Evolutionary conservation across 2,329 filamentous ascomycete genomes (phyloP), one percentile per base, ranked within the genome.

Genomic region (Xylariaceae sp.): DNA sequence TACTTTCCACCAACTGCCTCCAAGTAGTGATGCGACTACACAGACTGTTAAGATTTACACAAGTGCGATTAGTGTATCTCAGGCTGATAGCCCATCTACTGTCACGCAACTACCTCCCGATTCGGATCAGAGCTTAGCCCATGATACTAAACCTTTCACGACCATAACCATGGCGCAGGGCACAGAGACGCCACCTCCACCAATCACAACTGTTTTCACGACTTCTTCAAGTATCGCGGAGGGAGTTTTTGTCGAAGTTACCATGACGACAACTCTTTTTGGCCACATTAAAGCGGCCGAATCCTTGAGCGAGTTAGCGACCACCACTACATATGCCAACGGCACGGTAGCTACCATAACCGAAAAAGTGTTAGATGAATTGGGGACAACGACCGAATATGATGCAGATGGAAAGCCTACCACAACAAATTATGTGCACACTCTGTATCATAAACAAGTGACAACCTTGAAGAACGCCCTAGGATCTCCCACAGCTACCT

Each of bases 401-500:
- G 63, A 66, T 48, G n/a, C 47, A 3, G 3, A 51, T 17, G 67
- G 68, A 16, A 53, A 56, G 0, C 61, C 65, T 14, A 68, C 62
- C 1, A 45, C 19, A 6, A 67, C 64, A n/a, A 3, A 14, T 4
- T 49, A 29, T 2, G 0, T 23, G 6, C 45, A 63, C 4, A 0
- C 63, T 6, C 34, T 66, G 3, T 16, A 37, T 2, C 19, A 26
- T 1, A 53, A 62, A n/a, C 45, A 36, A 7, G 26, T 44, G 40
- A 68, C 67, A 14, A 63, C 41, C 6, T 47, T 69, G 3, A 58
- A 36, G 17, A 47, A 70, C 41, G 39, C 47, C n/a, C 58, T 65
- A 19, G 67, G 68, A n/a, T 24, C 11, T 7, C 59, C 63, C 14
- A 69, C 65, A 0, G 55, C 54, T 19, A 69, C 67, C 6, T 7